Evolutionary conservation across 1,139 yeast genomes (phyloP).

Genomic region (Blastobotrys serpentis): DNA sequence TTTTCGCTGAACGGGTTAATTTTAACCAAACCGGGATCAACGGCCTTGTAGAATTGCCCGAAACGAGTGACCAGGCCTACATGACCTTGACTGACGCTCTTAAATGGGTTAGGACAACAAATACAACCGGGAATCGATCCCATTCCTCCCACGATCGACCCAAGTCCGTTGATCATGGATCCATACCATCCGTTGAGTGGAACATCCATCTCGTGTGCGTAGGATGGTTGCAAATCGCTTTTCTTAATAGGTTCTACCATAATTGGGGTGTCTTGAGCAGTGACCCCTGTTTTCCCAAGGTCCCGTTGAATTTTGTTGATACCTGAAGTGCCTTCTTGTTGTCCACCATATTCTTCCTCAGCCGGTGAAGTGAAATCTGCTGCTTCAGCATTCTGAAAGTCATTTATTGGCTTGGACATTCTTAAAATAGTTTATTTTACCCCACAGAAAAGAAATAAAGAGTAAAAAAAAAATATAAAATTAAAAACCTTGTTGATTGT

Average conservation of each 20-base stretch:
- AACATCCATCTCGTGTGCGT: conserved; percentile 39
- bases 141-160: conserved; percentile 51
- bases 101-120: conserved; percentile 61
- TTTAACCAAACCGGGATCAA: conserved; percentile 67
- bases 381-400: conserved; percentile 1
- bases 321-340: conserved; percentile 13
- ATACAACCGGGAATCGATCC: conserved; percentile 60
- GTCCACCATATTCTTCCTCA: conserved; percentile 21
- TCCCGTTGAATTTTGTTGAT: neutral
- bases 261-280: conserved; percentile 26
- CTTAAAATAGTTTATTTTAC: too few relatives aligned
- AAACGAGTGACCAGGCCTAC: conserved; percentile 69
- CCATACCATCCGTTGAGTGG: conserved; percentile 44
- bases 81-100: conserved; percentile 62
- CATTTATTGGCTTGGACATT: neutral
- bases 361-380: conserved; percentile 1
- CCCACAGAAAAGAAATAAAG: too few relatives aligned
- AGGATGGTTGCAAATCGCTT: conserved; percentile 41
- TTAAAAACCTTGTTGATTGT: too few relatives aligned
- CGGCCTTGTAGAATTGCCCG: conserved; percentile 65
- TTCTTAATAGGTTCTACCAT: conserved; percentile 35
- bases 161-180: conserved; percentile 45
- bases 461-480: too few relatives aligned
- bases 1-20: conserved; percentile 66
- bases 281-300: conserved; percentile 4